These are phyloP conservation scores for Myxozyma melibiosi DNA, from an alignment of 805 yeast genomes.

Conservation along the genomic window DNA sequence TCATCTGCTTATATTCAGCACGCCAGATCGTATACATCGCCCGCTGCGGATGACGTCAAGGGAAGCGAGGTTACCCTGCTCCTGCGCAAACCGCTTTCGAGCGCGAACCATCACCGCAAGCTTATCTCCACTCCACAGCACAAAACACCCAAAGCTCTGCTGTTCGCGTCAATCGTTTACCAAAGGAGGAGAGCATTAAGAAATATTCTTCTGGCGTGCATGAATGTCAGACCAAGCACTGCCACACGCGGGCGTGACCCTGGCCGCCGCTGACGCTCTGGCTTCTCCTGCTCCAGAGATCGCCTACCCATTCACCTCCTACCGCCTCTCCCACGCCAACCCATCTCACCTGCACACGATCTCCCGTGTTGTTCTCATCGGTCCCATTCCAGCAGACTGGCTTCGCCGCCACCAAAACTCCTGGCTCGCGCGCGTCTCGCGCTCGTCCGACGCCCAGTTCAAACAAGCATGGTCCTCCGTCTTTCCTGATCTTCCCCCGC, in stretches of 20 bases:
- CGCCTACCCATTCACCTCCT: conserved; percentile 59
- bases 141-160: too few relatives aligned
- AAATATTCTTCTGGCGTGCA: too few relatives aligned
- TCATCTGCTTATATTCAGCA: too few relatives aligned
- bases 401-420: conserved; percentile 41
- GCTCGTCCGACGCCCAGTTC: conserved; percentile 20
- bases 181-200: too few relatives aligned
- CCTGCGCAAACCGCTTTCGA: too few relatives aligned
- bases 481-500: conserved; percentile 25
- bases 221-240: background rate
- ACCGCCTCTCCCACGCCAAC: conserved; percentile 56
- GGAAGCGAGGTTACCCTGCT: too few relatives aligned
- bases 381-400: conserved; percentile 64
- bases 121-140: too few relatives aligned
- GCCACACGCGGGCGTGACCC: background rate
- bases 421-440: conserved; percentile 30
- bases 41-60: too few relatives aligned
- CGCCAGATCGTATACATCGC: too few relatives aligned
- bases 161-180: too few relatives aligned
- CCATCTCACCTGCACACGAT: conserved; percentile 52
- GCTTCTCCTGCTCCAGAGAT: background rate
- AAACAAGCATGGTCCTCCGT: conserved; percentile 32
- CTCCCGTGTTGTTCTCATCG: conserved; percentile 55
- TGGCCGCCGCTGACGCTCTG: background rate
- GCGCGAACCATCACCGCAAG: too few relatives aligned